Evolutionary conservation across 371 early-diverging fungal genomes (phyloP).

Genomic region (Apophysomyces elegans): DNA sequence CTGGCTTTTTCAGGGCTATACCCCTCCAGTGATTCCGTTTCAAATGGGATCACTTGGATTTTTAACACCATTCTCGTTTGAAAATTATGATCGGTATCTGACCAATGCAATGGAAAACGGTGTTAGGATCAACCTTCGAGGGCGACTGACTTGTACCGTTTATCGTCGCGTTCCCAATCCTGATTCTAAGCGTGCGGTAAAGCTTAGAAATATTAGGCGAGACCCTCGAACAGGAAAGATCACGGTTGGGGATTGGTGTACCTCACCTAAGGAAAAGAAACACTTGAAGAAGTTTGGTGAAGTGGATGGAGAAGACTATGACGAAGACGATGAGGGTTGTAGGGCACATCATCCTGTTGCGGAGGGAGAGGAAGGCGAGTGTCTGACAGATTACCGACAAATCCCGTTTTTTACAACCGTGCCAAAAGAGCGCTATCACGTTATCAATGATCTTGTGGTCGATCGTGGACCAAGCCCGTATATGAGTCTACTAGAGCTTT

Average conservation of each 20-base stretch:
- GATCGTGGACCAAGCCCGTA: slow-evolving; percentile 93
- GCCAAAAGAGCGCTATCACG: slow-evolving; percentile 63
- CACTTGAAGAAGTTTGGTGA: slow-evolving; percentile 51
- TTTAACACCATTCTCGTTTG: slow-evolving; percentile 86
- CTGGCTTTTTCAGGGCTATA: slow-evolving; percentile 91
- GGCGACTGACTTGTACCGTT: slow-evolving; percentile 87
- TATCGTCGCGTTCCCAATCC: slow-evolving; percentile 59
- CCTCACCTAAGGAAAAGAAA: slow-evolving; percentile 16
- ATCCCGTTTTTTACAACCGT: slow-evolving; percentile 54
- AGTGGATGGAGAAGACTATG: slow-evolving; percentile 44
- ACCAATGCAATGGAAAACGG: slow-evolving; percentile 68
- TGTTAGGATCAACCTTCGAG: slow-evolving; percentile 85
- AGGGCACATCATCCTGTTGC: background rate
- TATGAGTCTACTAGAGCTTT: slow-evolving; percentile 88
- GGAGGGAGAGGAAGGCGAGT: slow-evolving; percentile 4
- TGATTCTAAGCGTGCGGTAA: slow-evolving; percentile 26
- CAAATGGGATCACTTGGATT: slow-evolving; percentile 91
- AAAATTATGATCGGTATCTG: slow-evolving; percentile 60
- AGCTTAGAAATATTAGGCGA: slow-evolving; percentile 47
- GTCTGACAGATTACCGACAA: slow-evolving; percentile 36
- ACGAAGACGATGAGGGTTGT: slow-evolving; percentile 18
- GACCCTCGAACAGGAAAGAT: slow-evolving; percentile 53
- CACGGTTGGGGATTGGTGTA: slow-evolving; percentile 45
- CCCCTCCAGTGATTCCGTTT: slow-evolving; percentile 92
- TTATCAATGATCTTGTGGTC: slow-evolving; percentile 84